Base-by-base conservation (phyloP, 2,329 filamentous ascomycete genomes). In the Cladorrhinum sp. region DNA sequence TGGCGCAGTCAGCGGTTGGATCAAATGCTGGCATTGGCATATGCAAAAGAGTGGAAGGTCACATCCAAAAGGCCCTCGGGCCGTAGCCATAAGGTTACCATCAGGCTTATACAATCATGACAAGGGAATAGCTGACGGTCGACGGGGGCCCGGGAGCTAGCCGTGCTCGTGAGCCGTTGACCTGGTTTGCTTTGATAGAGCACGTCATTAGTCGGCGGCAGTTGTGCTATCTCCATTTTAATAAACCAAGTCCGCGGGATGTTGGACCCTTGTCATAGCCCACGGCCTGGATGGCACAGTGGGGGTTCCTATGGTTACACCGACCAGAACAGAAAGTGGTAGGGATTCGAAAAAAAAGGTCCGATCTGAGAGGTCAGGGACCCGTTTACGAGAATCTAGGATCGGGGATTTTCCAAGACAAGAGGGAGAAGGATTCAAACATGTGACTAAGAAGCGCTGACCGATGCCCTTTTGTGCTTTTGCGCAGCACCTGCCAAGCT, bases 321-420 rank as follows among this genome's bases (percentile, higher is more conserved):
- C 7, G 50, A 62, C 60, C 59, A 60, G 64, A 64, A 63, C 58
- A 66, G 62, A 62, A 64, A 66, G 61, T 66, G 62, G 64, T 62
- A 66, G 50, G 49, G 52, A 53, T 60, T 38, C 18, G 41, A 50
- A 38, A 27, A 25, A 29, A 18, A 24, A 45, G 36, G 32, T 54
- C 38, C 51, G 38, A 36, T 20, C 20, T 23, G 24, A 27, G 13
- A 54, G 41, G n/a, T 22, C 25, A 32, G 7, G 52, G 23, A n/a
- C 24, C 36, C 16, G 8, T 50, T 36, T 45, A 48, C 53, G 50
- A 53, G 53, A 22, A 22, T 20, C 52, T 27, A n/a, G 16, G 48
- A 24, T 18, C 23, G 50, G 22, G 50, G 41, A 22, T 57, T 45
- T 27, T 5, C 20, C 8, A 41, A 32, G 16, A 48, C 23, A 24